Percentiles rank a stretch among this genome's conserved stretches.
Evolutionary conservation across 441 rosid genomes (phyloP).

Genomic region (Pelargonium australe): DNA sequence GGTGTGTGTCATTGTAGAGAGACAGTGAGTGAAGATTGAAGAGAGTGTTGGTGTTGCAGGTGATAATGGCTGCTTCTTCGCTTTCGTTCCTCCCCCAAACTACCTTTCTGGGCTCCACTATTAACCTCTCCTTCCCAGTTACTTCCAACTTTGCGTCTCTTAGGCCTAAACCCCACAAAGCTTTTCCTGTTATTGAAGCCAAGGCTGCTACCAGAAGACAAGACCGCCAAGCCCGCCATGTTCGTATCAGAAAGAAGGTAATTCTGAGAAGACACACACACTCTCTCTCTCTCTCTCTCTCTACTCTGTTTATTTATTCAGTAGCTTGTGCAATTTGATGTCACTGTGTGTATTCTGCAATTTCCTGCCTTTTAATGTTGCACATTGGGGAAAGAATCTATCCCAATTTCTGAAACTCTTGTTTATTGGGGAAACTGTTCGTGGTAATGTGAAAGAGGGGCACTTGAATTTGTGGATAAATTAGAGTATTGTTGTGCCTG

Average conservation of each 20-base stretch:
- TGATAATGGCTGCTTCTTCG: neutral
- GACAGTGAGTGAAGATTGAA: neutral
- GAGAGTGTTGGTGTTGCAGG: neutral
- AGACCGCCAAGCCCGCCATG: constrained; percentile 6
- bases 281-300: neutral
- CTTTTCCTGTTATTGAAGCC: constrained; percentile 3
- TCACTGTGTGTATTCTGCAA: too few species aligned
- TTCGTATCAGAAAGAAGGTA: constrained; percentile 1
- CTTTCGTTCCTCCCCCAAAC: constrained; percentile 4
- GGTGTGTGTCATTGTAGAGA: neutral
- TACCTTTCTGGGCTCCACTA: neutral
- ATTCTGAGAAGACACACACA: neutral
- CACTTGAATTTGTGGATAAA: too few species aligned
- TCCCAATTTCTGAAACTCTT: too few species aligned
- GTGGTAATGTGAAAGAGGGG: too few species aligned
- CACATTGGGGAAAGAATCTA: too few species aligned
- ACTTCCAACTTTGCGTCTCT: neutral
- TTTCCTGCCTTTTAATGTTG: too few species aligned
- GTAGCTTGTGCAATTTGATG: too few species aligned
- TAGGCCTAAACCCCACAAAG: neutral
- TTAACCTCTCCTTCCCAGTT: neutral
- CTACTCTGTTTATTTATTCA: too few species aligned
- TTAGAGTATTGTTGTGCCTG: too few species aligned
- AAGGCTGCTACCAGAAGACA: neutral
- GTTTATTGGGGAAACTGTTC: too few species aligned